A percentile compares a stretch with the other conserved stretches of the same genome.
These are phyloP conservation scores for Colletotrichum sublineola DNA, from an alignment of 2,329 filamentous ascomycete genomes.

Conservation along the genomic window DNA sequence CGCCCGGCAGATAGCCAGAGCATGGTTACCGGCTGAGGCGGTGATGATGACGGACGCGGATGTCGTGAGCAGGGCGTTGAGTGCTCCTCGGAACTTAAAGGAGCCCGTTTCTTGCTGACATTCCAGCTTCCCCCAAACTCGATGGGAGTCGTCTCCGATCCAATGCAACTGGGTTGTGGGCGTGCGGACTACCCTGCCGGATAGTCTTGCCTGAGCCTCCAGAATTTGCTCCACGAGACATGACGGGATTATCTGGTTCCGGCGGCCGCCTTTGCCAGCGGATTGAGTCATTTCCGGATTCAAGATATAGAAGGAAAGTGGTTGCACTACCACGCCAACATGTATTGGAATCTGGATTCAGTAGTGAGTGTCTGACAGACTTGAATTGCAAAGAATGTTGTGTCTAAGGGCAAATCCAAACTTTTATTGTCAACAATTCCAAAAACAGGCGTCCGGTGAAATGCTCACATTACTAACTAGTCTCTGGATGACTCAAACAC, in stretches of 20 bases:
- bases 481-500: no score
- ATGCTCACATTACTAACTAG: no score
- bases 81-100: slow-evolving; percentile 7
- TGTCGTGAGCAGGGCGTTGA: slow-evolving; percentile 9
- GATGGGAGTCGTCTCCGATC: neutral
- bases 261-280: neutral
- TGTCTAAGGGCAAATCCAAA: no score
- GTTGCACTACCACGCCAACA: no score
- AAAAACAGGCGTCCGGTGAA: no score
- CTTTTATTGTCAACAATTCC: no score
- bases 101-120: slow-evolving; percentile 4
- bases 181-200: neutral
- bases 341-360: no score
- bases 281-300: neutral
- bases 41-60: neutral
- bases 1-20: neutral
- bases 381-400: neutral
- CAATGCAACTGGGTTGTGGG: neutral
- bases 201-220: neutral
- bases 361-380: no score
- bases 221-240: neutral
- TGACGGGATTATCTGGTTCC: neutral
- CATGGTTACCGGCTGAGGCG: slow-evolving; percentile 2
- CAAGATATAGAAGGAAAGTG: no score
- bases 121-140: slow-evolving; percentile 6